Percentiles rank a stretch among this genome's conserved stretches.
phyloP scores from a whole-genome alignment of 345 rosid genomes.

The Punica granatum region DNA sequence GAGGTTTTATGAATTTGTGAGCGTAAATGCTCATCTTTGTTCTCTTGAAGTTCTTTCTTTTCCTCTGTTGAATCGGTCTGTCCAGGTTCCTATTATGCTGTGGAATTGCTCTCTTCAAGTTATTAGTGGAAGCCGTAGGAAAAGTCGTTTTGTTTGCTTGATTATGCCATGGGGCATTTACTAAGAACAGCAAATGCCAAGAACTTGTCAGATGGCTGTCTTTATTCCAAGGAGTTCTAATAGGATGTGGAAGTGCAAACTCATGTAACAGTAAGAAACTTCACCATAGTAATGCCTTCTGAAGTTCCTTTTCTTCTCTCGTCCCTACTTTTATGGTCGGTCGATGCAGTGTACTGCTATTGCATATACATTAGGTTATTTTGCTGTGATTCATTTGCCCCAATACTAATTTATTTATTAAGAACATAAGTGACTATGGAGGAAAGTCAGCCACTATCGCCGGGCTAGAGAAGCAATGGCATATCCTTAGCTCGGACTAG shows the following conservation, averaged over 20 bases:
- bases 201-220: too few relatives aligned
- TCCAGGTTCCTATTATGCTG: background rate
- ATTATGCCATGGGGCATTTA: background rate
- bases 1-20: background rate
- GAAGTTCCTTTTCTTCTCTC: too few relatives aligned
- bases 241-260: too few relatives aligned
- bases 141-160: background rate
- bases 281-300: too few relatives aligned
- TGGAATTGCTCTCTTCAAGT: background rate
- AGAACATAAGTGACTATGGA: too few relatives aligned
- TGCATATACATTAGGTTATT: background rate
- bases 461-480: too few relatives aligned
- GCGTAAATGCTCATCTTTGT: background rate
- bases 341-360: background rate
- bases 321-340: background rate
- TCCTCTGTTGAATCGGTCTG: background rate
- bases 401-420: too few relatives aligned
- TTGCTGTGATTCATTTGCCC: background rate
- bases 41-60: background rate
- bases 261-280: too few relatives aligned
- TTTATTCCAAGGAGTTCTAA: too few relatives aligned
- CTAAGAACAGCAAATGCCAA: too few relatives aligned
- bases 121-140: background rate
- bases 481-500: too few relatives aligned
- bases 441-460: too few relatives aligned